Conservation (phyloP, 2,329 filamentous ascomycete genomes). For the Pseudopyricularia javanii region DNA sequence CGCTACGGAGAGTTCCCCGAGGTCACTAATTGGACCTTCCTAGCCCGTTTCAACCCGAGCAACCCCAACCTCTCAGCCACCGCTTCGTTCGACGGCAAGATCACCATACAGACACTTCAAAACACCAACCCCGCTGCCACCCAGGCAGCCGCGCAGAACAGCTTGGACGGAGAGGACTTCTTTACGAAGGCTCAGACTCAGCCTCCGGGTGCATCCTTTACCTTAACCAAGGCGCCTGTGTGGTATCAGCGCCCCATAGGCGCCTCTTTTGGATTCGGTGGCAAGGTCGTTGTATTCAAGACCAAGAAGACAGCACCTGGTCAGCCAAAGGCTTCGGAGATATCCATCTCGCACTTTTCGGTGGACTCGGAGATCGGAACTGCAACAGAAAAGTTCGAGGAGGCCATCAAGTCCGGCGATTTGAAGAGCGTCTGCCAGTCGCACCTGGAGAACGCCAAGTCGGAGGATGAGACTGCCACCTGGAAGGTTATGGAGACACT, state of each 20-base stretch:
- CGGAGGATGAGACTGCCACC: conserved; percentile 86
- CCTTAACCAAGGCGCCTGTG: conserved; percentile 70
- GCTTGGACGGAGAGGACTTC: conserved; percentile 86
- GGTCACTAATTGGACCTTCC: conserved; percentile 98
- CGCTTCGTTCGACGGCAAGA: conserved; percentile 94
- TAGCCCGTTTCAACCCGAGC: conserved; percentile 84
- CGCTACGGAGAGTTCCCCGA: conserved; percentile 86
- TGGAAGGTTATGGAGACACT: conserved; percentile 92
- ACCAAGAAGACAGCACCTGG: conserved; percentile 44
- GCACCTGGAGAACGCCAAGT: conserved; percentile 62
- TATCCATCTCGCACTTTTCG: conserved; percentile 78
- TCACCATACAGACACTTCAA: conserved; percentile 84
- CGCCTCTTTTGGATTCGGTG: conserved; percentile 89
- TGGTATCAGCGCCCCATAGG: conserved; percentile 82
- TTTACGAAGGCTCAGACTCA: conserved; percentile 89
- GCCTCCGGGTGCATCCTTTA: conserved; percentile 82
- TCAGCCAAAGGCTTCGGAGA: conserved; percentile 58
- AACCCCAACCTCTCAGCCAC: conserved; percentile 90
- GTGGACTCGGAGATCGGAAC: conserved; percentile 77
- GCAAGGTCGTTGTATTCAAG: conserved; percentile 72
- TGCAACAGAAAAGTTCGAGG: conserved; percentile 78
- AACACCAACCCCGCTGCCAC: conserved; percentile 75
- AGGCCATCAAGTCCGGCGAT: conserved; percentile 66
- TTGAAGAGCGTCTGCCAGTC: conserved; percentile 67
- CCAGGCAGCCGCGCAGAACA: conserved; percentile 52